Evolutionary conservation across 148 eudicot species (phyloP), one percentile per base, ranked within the genome.

Genomic region (Amaranthus palmeri): DNA sequence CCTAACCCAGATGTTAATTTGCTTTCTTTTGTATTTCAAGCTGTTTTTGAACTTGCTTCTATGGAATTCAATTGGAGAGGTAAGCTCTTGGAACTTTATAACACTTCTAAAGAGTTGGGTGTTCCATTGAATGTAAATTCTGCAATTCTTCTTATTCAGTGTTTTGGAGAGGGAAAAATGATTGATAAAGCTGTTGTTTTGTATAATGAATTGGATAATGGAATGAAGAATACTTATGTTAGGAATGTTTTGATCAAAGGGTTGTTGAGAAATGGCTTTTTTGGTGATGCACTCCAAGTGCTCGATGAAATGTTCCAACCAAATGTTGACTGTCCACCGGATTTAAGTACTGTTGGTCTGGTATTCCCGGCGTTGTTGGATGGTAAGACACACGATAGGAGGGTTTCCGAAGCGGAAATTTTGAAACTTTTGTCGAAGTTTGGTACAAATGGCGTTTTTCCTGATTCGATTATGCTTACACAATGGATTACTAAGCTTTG

Each of bases 301-400:
- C 81, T 95, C 77, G 93, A 86, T 62, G 89, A 87, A 91, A 89
- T 95, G 98, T 89, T 86, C 72, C 71, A 84, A 17, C 72, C 72
- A 51, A 84, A 79, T 54, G 41, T 74, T 0, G 36, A 50, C 42
- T 80, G 72, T 70, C 82, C 69, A 7, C 85, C 90, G 5, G 68
- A 88, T 72, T 78, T 61, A 0, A 68, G 2, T 8, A 87, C 91
- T 0, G 49, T 66, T 45, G 73, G 79, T 47, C 72, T 89, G 61
- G 82, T 88, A 15, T 78, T 91, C 55, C 15, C 68, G 14, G 84
- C 68, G 45, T 62, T 88, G 61, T 71, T 85, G 74, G 72, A 72
- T 65, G 70, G 75, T 15, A 61, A 77, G 64, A 54, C 54, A 69
- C 47, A 43, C 6, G 84, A 83, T 10, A 78, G 73, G 82, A 50